Evolutionary conservation across 129 eudicot genomes (phyloP).

Genomic region (Kitagawia praeruptora): DNA sequence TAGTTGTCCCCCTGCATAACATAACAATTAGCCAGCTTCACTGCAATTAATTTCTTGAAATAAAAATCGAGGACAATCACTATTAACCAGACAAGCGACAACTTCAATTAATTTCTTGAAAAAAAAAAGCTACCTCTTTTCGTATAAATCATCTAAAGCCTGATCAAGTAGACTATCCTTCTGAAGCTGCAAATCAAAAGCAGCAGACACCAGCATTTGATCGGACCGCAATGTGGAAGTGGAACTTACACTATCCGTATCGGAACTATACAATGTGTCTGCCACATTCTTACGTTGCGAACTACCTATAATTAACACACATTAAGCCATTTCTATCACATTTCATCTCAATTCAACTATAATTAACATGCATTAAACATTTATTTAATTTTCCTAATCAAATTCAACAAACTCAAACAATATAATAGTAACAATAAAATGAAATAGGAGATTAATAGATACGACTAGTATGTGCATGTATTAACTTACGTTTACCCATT

Average conservation of each 20-base stretch:
- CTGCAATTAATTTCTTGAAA: too few relatives aligned
- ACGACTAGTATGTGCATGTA: background rate
- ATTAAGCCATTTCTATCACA: background rate
- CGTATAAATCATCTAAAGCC: slow-evolving; percentile 64
- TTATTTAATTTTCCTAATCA: background rate
- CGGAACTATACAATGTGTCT: slow-evolving; percentile 72
- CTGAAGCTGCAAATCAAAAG: slow-evolving; percentile 39
- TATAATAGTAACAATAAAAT: background rate
- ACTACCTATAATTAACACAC: slow-evolving; percentile 33
- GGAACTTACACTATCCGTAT: slow-evolving; percentile 73
- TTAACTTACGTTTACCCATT: slow-evolving; percentile 50
- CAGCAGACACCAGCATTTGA: slow-evolving; percentile 24
- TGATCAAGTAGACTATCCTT: slow-evolving; percentile 60
- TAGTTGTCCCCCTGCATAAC: slow-evolving; percentile 74
- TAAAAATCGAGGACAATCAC: background rate
- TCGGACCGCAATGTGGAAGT: slow-evolving; percentile 57
- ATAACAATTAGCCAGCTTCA: background rate
- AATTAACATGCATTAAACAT: background rate
- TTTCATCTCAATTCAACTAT: background rate
- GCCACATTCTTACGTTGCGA: slow-evolving; percentile 54
- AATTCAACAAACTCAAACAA: background rate
- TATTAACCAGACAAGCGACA: too few relatives aligned
- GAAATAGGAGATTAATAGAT: too few relatives aligned
- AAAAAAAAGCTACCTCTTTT: slow-evolving; percentile 62
- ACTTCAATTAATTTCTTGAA: too few relatives aligned